A percentile compares a stretch with the other conserved stretches of the same genome.
Evolutionary conservation across 1,284 basidiomycete genomes (phyloP).

Genomic region (Prillingera fragicola): DNA sequence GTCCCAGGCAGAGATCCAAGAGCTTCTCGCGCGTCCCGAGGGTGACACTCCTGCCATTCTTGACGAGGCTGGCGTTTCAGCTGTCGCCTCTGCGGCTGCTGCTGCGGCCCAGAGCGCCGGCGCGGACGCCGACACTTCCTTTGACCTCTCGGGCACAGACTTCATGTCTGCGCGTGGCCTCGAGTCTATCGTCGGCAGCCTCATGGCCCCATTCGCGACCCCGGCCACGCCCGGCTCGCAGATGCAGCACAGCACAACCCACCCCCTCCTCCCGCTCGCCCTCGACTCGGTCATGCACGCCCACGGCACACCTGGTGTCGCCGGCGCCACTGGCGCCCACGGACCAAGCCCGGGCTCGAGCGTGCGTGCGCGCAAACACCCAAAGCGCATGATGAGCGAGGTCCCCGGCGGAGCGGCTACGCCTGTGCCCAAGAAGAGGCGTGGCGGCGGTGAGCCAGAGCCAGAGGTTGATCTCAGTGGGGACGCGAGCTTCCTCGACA

Average conservation of each 20-base stretch:
- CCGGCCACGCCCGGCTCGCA: neutral
- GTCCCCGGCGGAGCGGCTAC: slow-evolving; percentile 39
- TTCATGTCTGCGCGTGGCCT: slow-evolving; percentile 20
- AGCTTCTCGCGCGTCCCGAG: slow-evolving; percentile 21
- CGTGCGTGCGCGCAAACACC: slow-evolving; percentile 34
- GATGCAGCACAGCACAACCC: neutral
- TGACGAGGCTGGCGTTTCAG: slow-evolving; percentile 9
- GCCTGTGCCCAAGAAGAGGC: slow-evolving; percentile 32
- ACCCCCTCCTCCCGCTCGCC: slow-evolving; percentile 7
- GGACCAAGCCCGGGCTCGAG: slow-evolving; percentile 23
- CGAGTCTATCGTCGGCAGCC: slow-evolving; percentile 14
- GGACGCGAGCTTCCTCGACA: slow-evolving; percentile 17
- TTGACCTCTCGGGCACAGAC: slow-evolving; percentile 20
- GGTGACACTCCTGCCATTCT: neutral
- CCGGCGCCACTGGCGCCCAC: neutral
- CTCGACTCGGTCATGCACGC: slow-evolving; percentile 4
- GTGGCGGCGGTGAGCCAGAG: slow-evolving; percentile 2
- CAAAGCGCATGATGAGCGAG: slow-evolving; percentile 30
- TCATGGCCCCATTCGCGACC: slow-evolving; percentile 15
- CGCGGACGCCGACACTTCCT: slow-evolving; percentile 4
- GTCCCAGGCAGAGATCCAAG: slow-evolving; percentile 25
- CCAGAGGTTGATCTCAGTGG: slow-evolving; percentile 10
- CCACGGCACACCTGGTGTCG: neutral
- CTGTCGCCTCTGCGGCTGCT: slow-evolving; percentile 7
- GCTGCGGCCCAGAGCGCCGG: slow-evolving; percentile 7